Base-by-base conservation (phyloP, 495 filamentous ascomycete genomes). In the Cairneyella variabilis region DNA sequence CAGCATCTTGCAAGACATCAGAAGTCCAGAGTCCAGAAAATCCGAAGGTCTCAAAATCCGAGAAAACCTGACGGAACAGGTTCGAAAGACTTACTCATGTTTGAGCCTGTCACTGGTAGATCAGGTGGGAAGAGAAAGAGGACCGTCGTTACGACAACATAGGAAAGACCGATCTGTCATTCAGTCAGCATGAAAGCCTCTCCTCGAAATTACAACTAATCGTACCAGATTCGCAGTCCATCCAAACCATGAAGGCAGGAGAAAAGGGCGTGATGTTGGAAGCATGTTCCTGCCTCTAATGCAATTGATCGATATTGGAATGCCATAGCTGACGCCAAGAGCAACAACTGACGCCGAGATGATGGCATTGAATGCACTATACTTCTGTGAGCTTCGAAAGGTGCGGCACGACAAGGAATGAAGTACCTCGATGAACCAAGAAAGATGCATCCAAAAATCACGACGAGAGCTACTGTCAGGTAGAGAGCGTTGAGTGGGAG, bases 111-210 rank as follows among this genome's bases (percentile, higher is more conserved):
- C 0, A 82, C 82, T 1, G 84, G 85, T 2, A 88, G 55, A 3
- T 70, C 73, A 0, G 88, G 86, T 3, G 88, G 88, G 67, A 91
- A 87, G 14, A 90, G 74, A 64, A 90, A 91, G 0, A 91, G 72
- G 7, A 90, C 79, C 0, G 85, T 89, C 0, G 85, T 89, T 5
- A 89, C 64, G 20, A 77, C 64, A 20, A 85, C 79, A 62, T 88
- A 90, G 0, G 61, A 68, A 27, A 90, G 66, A 3, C 87, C 84
- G 42, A 90, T 66, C 80, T 83, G 28, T 7, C 9, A 11, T 46
- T 25, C 28, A 26, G n/a, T n/a, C n/a, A n/a, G n/a, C n/a, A n/a
- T 21, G 21, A 54, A 25, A 52, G 51, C 57, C 3, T 14, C 14
- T 36, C 22, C 12, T 12, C 17, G 14, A 36, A 25, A 42, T 34